Percentiles rank a stretch among this genome's conserved stretches.
phyloP scores from a whole-genome alignment of 2,329 filamentous ascomycete genomes.

The Nannizziopsis arthrosporioides region DNA sequence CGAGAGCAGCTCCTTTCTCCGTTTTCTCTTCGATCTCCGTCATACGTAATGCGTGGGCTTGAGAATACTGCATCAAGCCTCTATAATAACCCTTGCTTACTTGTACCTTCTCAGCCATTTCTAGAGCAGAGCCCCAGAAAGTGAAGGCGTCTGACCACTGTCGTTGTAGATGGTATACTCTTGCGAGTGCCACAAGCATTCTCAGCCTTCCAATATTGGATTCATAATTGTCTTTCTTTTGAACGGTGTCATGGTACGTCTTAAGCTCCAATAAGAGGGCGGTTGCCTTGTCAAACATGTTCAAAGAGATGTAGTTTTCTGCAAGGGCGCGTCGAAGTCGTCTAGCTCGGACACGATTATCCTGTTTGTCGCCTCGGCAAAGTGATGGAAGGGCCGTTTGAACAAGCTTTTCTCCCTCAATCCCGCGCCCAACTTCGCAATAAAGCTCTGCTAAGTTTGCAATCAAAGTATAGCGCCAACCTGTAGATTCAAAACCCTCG shows the following conservation, averaged over 20 bases:
- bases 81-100: not conserved
- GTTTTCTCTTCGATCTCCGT: not conserved
- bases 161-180: no score
- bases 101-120: not conserved
- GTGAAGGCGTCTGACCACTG: not conserved
- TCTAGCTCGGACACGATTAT: slow-evolving; percentile 1
- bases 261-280: slow-evolving; percentile 3
- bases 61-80: not conserved
- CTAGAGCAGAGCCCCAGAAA: not conserved
- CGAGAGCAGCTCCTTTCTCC: not conserved
- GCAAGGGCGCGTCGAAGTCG: slow-evolving; percentile 2
- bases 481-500: slow-evolving; percentile 4
- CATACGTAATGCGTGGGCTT: not conserved
- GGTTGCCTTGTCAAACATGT: slow-evolving; percentile 11
- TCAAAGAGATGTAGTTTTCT: slow-evolving; percentile 9
- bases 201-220: no score
- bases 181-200: no score
- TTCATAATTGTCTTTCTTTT: no score
- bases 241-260: not conserved
- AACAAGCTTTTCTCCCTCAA: slow-evolving; percentile 7
- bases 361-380: not conserved
- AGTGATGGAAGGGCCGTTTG: slow-evolving; percentile 1
- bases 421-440: slow-evolving; percentile 5
- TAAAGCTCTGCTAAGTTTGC: slow-evolving; percentile 11
- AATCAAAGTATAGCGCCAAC: slow-evolving; percentile 12